phyloP scores from a whole-genome alignment of 108 stramenopile species.

The Skeletonema grethae region DNA sequence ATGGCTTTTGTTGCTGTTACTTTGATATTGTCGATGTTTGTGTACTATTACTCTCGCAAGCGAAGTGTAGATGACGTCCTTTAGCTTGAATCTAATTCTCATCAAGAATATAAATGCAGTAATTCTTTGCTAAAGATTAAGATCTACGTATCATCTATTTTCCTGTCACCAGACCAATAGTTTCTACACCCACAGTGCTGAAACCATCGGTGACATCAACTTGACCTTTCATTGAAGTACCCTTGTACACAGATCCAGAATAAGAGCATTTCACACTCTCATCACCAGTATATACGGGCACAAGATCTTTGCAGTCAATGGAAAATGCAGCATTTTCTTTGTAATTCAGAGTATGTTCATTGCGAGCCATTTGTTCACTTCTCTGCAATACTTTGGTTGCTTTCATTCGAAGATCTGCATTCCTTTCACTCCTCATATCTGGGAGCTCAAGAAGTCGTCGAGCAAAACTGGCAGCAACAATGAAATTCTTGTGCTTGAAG shows the following conservation, averaged over 20 bases:
- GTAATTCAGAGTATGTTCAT: conserved; percentile 95
- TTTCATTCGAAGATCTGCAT: conserved; percentile 93
- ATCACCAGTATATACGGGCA: conserved; percentile 88
- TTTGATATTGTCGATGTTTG: conserved; percentile 30
- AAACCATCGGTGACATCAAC: conserved; percentile 91
- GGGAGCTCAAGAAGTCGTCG: conserved; percentile 96
- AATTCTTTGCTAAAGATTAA: background rate
- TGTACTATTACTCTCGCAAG: conserved; percentile 31
- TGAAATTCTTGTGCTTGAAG: conserved; percentile 98
- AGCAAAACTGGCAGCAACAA: conserved; percentile 96
- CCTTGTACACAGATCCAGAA: conserved; percentile 84
- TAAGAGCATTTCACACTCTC: conserved; percentile 82
- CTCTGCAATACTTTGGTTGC: conserved; percentile 96
- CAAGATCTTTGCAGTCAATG: conserved; percentile 89
- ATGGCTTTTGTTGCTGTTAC: conserved; percentile 31
- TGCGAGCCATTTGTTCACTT: conserved; percentile 97
- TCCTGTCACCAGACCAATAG: conserved; percentile 95
- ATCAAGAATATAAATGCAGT: background rate
- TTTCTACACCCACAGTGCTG: conserved; percentile 89
- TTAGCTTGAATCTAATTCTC: background rate
- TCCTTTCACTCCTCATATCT: conserved; percentile 91
- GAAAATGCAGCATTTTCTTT: conserved; percentile 94
- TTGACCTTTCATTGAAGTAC: conserved; percentile 61
- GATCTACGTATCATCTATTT: conserved; percentile 20
- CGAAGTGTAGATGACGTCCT: conserved; percentile 37